Percentiles rank a stretch among this genome's conserved stretches.
phyloP scores from a whole-genome alignment of 2,329 filamentous ascomycete species.

The Cryphonectria japonica region DNA sequence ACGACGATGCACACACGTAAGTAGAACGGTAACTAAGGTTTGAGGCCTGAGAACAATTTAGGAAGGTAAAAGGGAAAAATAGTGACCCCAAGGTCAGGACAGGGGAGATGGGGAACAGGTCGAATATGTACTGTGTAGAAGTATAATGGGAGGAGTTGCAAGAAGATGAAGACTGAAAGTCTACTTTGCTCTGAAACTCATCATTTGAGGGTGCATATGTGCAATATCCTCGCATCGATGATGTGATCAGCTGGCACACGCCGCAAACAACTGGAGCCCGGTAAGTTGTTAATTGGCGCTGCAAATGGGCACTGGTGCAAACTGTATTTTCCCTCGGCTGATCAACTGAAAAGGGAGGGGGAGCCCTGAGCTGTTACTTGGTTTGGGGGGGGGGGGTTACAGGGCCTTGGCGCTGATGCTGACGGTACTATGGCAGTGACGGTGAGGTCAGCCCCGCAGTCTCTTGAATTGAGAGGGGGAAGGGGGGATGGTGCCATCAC shows the following conservation, averaged over 20 bases:
- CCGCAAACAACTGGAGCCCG: too few relatives aligned
- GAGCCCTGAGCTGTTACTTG: background rate
- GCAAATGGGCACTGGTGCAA: background rate
- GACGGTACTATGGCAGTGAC: background rate
- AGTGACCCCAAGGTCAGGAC: background rate
- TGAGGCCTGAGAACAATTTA: constrained; percentile 7
- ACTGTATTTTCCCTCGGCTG: constrained; percentile 1
- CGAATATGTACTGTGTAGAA: constrained; percentile 13
- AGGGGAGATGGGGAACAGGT: constrained; percentile 12
- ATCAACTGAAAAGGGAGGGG: background rate
- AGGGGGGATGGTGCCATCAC: background rate
- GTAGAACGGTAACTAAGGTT: background rate
- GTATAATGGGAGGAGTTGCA: too few relatives aligned
- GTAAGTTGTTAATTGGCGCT: background rate
- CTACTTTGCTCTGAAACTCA: background rate
- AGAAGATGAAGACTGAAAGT: background rate
- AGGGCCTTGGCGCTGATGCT: background rate
- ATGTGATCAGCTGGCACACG: constrained; percentile 11
- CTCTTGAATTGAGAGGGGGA: too few relatives aligned
- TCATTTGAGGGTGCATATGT: constrained; percentile 8
- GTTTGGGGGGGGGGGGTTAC: background rate
- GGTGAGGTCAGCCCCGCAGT: constrained; percentile 5
- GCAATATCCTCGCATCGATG: constrained; percentile 7
- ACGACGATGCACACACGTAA: background rate
- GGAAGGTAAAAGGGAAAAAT: constrained; percentile 18